Conservation (phyloP, 176 grass and related monocot species). For the Oryza glaberrima region DNA sequence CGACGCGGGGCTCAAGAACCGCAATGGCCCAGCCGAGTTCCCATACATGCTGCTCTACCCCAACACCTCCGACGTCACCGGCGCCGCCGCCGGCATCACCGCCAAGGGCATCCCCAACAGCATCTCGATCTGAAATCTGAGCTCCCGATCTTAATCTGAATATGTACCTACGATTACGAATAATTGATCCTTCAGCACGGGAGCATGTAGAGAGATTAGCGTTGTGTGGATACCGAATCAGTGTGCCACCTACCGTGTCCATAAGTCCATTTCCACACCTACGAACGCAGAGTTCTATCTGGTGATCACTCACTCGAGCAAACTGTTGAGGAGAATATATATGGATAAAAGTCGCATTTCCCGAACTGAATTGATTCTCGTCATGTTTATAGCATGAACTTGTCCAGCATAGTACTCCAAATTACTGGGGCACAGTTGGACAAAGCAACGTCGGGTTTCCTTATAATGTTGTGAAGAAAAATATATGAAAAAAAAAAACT, state of each 20-base stretch:
- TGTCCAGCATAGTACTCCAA: too few species aligned
- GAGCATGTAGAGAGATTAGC: neutral
- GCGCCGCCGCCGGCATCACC: slow-evolving; percentile 48
- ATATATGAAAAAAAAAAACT: too few species aligned
- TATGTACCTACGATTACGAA: neutral
- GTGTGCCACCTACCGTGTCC: neutral
- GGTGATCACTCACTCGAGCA: too few species aligned
- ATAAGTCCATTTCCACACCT: neutral
- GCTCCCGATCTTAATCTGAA: slow-evolving; percentile 37
- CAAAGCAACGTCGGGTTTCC: too few species aligned
- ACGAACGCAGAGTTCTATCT: too few species aligned
- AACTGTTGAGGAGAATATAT: too few species aligned
- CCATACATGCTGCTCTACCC: slow-evolving; percentile 83
- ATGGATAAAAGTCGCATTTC: too few species aligned
- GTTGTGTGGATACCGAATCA: neutral
- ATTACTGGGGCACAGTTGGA: too few species aligned
- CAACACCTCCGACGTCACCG: slow-evolving; percentile 59
- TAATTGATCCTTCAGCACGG: neutral
- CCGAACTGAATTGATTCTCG: too few species aligned
- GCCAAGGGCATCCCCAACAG: slow-evolving; percentile 84
- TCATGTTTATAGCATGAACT: too few species aligned
- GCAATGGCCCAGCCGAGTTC: slow-evolving; percentile 56
- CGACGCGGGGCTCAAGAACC: slow-evolving; percentile 50
- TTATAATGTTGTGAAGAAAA: too few species aligned
- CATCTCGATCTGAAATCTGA: slow-evolving; percentile 58